These are phyloP conservation scores for Rugonectria rugulosa DNA, from an alignment of 2,329 filamentous ascomycete species.

Conservation along the genomic window DNA sequence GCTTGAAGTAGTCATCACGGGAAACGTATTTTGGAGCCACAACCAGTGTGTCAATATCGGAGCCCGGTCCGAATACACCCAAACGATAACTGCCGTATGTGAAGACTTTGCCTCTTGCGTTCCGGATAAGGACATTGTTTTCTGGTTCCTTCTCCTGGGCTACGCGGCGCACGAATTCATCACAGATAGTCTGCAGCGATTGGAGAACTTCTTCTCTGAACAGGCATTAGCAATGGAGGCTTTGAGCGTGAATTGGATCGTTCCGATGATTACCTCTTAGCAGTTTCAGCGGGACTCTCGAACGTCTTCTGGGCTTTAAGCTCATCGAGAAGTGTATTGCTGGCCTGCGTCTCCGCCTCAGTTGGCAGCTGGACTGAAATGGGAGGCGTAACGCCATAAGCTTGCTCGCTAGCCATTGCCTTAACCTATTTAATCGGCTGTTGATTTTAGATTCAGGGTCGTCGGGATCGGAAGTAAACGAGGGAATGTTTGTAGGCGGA, in stretches of 20 bases:
- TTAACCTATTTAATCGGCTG: constrained; percentile 6
- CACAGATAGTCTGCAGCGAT: constrained; percentile 79
- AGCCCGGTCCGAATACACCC: constrained; percentile 92
- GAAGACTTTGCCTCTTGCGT: constrained; percentile 90
- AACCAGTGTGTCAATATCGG: constrained; percentile 96
- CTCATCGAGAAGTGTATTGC: constrained; percentile 82
- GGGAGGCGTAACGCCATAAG: constrained; percentile 78
- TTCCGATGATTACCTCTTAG: constrained; percentile 77
- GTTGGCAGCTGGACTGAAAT: constrained; percentile 82
- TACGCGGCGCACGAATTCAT: constrained; percentile 87
- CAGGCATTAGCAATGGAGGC: constrained; percentile 15
- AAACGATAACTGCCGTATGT: constrained; percentile 96
- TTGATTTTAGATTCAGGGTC: too few species aligned
- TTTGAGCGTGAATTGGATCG: background rate
- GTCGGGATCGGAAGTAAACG: constrained; percentile 4
- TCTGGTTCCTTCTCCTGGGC: constrained; percentile 75
- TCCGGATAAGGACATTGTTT: constrained; percentile 79
- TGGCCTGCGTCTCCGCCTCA: constrained; percentile 76
- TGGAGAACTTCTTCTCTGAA: constrained; percentile 74
- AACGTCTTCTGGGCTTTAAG: constrained; percentile 91
- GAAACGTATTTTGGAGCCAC: constrained; percentile 89
- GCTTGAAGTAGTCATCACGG: constrained; percentile 89
- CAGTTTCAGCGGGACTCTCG: constrained; percentile 81
- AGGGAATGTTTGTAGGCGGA: too few species aligned
- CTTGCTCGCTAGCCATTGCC: constrained; percentile 49